phyloP scores from a whole-genome alignment of 192 early-diverging fungal species.

The Coemansia sp. region DNA sequence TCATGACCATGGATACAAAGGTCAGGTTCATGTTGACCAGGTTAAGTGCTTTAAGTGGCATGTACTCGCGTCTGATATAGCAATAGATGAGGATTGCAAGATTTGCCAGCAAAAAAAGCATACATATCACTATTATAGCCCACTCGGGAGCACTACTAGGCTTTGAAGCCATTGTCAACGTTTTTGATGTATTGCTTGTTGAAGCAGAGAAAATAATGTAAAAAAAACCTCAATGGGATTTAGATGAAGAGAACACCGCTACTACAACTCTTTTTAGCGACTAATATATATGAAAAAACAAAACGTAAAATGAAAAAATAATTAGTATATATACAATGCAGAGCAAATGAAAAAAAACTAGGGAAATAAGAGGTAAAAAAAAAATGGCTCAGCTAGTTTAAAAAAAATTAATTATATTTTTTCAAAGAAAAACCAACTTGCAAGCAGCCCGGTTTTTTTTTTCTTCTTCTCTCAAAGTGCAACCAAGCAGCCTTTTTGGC shows the following conservation, averaged over 20 bases:
- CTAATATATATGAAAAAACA: no score
- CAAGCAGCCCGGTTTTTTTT: no score
- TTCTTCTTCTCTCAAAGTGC: no score
- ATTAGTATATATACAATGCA: not conserved
- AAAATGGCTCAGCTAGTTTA: not conserved
- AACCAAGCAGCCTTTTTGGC: no score
- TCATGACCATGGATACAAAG: conserved; percentile 29
- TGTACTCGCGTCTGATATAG: conserved; percentile 28
- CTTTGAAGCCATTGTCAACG: conserved; percentile 3
- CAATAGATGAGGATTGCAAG: conserved; percentile 26
- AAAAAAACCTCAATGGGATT: no score
- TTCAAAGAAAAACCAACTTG: no score
- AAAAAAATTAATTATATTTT: no score
- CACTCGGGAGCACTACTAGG: conserved; percentile 16
- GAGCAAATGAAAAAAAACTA: not conserved
- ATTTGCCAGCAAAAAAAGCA: conserved; percentile 14
- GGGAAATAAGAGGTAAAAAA: not conserved
- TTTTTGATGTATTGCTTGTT: no score
- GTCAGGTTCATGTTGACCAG: conserved; percentile 41
- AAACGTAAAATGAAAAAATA: not conserved
- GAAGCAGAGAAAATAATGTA: no score
- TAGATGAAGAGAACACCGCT: no score
- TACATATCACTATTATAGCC: conserved; percentile 32
- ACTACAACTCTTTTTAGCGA: no score
- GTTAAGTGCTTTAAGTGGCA: conserved; percentile 30